Conservation (phyloP, 768 basidiomycete species). For the Rhodotorula paludigena region DNA sequence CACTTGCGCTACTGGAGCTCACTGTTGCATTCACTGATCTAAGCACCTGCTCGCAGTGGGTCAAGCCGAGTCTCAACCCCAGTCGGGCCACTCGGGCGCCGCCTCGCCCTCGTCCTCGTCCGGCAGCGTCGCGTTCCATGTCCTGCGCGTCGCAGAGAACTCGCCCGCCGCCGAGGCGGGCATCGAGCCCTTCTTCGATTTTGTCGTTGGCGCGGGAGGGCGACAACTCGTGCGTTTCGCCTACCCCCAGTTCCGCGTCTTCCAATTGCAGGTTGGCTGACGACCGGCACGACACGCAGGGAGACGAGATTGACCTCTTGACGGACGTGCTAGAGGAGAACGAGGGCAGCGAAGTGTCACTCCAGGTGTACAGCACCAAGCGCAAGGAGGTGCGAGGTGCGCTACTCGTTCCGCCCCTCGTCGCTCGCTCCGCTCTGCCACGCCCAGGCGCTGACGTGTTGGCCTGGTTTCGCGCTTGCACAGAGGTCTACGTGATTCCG, state of each 20-base stretch:
- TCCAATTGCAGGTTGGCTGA: neutral
- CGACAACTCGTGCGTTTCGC: constrained; percentile 46
- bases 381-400: constrained; percentile 39
- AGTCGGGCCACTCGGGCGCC: neutral
- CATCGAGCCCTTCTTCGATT: constrained; percentile 93
- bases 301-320: constrained; percentile 38
- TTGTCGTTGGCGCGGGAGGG: constrained; percentile 84
- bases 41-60: too few relatives aligned
- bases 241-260: neutral
- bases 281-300: constrained; percentile 7
- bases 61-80: constrained; percentile 15
- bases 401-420: neutral
- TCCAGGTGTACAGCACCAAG: constrained; percentile 43
- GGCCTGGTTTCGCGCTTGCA: too few relatives aligned
- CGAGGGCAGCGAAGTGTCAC: constrained; percentile 26
- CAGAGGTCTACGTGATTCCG: constrained; percentile 78
- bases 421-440: neutral
- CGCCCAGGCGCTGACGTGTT: neutral
- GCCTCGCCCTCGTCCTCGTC: neutral
- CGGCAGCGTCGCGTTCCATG: constrained; percentile 22
- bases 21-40: too few relatives aligned
- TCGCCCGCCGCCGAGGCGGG: constrained; percentile 81
- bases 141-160: constrained; percentile 32
- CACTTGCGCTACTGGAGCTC: too few relatives aligned
- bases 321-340: constrained; percentile 25